These are phyloP conservation scores for Leishmania major DNA, from an alignment of 208 protist genomes.

Conservation along the genomic window DNA sequence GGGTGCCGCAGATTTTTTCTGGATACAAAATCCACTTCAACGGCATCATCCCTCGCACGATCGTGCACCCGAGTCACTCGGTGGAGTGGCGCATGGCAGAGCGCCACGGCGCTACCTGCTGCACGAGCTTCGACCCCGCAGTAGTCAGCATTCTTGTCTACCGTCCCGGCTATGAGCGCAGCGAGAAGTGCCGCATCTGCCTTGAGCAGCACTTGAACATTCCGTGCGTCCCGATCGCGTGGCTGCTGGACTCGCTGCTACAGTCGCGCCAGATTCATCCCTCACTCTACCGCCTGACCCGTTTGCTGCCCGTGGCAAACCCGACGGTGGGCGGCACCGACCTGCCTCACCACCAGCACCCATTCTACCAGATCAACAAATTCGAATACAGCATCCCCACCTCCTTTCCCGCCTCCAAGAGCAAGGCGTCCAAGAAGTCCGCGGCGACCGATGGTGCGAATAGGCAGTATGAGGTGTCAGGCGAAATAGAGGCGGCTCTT, in stretches of 20 bases:
- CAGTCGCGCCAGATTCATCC: constrained; percentile 88
- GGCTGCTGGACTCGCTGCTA: constrained; percentile 89
- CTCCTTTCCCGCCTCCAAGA: constrained; percentile 47
- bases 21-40: constrained; percentile 90
- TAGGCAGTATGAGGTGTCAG: constrained; percentile 26
- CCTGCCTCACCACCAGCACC: constrained; percentile 88
- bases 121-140: constrained; percentile 56
- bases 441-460: constrained; percentile 18
- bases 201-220: constrained; percentile 59
- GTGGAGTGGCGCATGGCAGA: constrained; percentile 93
- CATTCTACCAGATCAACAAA: constrained; percentile 85
- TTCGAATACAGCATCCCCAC: constrained; percentile 80
- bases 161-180: constrained; percentile 89
- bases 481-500: constrained; percentile 31
- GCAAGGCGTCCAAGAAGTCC: constrained; percentile 14
- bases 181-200: constrained; percentile 83
- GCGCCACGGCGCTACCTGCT: constrained; percentile 81
- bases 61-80: constrained; percentile 84
- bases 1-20: constrained; percentile 86
- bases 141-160: constrained; percentile 79
- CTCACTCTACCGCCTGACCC: constrained; percentile 63
- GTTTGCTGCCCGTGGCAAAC: constrained; percentile 79
- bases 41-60: constrained; percentile 83
- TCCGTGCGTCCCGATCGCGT: constrained; percentile 75
- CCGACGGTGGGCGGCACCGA: constrained; percentile 56